These are phyloP conservation scores for Panicum hallii DNA, from an alignment of 202 grass and related monocot species.

Conservation along the genomic window DNA sequence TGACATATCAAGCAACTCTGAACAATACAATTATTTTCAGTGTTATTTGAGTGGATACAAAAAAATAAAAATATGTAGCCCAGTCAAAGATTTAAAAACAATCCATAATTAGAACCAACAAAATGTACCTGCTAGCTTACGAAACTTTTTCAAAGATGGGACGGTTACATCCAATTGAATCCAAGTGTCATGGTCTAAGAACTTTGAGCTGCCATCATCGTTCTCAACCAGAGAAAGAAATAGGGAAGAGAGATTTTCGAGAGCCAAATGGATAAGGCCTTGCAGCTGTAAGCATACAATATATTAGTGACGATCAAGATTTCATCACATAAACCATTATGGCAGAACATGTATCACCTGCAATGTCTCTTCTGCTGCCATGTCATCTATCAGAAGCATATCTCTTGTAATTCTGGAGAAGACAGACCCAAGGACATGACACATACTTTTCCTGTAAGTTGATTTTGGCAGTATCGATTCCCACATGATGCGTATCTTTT, in stretches of 20 bases:
- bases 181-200: slow-evolving; percentile 61
- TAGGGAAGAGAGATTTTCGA: slow-evolving; percentile 88
- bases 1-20: slow-evolving; percentile 98
- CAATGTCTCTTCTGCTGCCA: slow-evolving; percentile 95
- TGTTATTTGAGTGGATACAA: slow-evolving; percentile 13
- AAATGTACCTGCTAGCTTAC: slow-evolving; percentile 77
- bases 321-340: slow-evolving; percentile 13
- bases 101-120: slow-evolving; percentile 32
- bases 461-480: slow-evolving; percentile 68
- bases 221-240: slow-evolving; percentile 72
- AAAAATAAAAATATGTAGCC: slow-evolving; percentile 14
- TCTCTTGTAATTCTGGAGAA: slow-evolving; percentile 92
- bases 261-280: slow-evolving; percentile 84
- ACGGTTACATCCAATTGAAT: slow-evolving; percentile 67
- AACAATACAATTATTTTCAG: slow-evolving; percentile 43
- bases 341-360: slow-evolving; percentile 62
- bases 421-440: slow-evolving; percentile 69
- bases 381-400: slow-evolving; percentile 95
- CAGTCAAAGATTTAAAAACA: slow-evolving; percentile 30
- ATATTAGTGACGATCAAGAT: slow-evolving; percentile 29
- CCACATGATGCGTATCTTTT: slow-evolving; percentile 96
- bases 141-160: slow-evolving; percentile 79
- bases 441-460: slow-evolving; percentile 87
- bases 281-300: slow-evolving; percentile 72
- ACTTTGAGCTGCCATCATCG: slow-evolving; percentile 46